Evolutionary conservation across 441 rosid genomes (phyloP), one percentile per base, ranked within the genome.

Genomic region (Croton laevigatus): DNA sequence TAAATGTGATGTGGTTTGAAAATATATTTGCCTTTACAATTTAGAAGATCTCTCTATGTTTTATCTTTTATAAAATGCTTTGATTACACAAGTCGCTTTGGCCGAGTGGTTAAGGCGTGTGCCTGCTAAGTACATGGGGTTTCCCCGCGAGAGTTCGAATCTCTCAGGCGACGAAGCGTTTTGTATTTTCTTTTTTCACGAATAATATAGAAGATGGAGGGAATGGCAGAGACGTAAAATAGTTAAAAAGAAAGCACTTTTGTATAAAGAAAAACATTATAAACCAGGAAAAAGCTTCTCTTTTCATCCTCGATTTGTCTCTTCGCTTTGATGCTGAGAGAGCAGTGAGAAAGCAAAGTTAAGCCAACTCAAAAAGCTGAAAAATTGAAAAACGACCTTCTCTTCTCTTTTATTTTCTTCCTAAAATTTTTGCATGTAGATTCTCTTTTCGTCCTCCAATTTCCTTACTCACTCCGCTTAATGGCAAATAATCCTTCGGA

Each of bases 31-130:
- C n/a, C n/a, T n/a, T n/a, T n/a, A n/a, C n/a, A n/a, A n/a, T n/a
- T n/a, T n/a, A n/a, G n/a, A n/a, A n/a, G n/a, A n/a, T n/a, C n/a
- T n/a, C n/a, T n/a, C n/a, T n/a, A n/a, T n/a, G n/a, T n/a, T n/a
- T n/a, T n/a, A n/a, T n/a, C n/a, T n/a, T n/a, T n/a, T n/a, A n/a
- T n/a, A n/a, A n/a, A n/a, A n/a, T n/a, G n/a, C n/a, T n/a, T n/a
- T n/a, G n/a, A n/a, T n/a, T n/a, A n/a, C n/a, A n/a, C 32, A 40
- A 40, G 76, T 70, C 74, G 79, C 81, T 71, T 80, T 76, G 87
- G 86, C 86, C 81, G 94, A 91, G 95, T 87, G 95, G 97, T 91
- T 90, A 90, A 91, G 97, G 94, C 88, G 97, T 86, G 93, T 88
- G 97, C 97, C 94, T 90, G 93, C 93, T 87, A 91, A 89, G 96